Base-by-base conservation (phyloP, 1,139 yeast genomes). In the Taphrina sp. region DNA sequence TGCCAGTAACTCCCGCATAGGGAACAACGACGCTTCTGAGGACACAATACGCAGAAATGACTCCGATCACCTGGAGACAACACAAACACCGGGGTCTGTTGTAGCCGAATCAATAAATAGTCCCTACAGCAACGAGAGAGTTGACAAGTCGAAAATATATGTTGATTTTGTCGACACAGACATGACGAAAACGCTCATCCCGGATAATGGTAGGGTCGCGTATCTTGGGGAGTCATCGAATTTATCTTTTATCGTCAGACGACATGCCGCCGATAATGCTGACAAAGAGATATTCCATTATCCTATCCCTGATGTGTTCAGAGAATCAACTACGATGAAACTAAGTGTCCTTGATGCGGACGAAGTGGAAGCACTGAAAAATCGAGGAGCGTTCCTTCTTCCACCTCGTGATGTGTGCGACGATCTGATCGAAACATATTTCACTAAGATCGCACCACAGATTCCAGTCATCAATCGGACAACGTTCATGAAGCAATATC, bases 391-490 rank as follows among this genome's bases (percentile, higher is more conserved):
- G 3, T 85, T 85, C 64, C 70, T 78, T 45, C 68, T 85, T 38
- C 95, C 95, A 0, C 77, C 81, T 24, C 72, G 76, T 43, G 81
- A 77, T 42, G 72, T 84, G 16, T 77, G 86, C 57, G 79, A 79
- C 62, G 85, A 80, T 62, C 73, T 83, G 61, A 76, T 86, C 41
- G 75, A 80, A 51, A 73, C 79, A 41, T 86, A 76, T 68, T 86
- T 86, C 64, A 80, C 78, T 56, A 78, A 78, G 60, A 80, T 83
- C 47, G 87, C 84, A 57, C 89, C 89, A 0, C 67, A 79, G 42
- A 78, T 83, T 70, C 95, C 95, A 1, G 78, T 85, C n/a, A 72
- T 86, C 56, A 81, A 85, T 69, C 72, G 83, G 46, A 73, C 80
- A 0, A 76, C 76, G 64, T 86, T 86, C 65, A 77, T 83, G 81